Conservation (phyloP, 305 asterid genomes). For the Fraxinus nigra region DNA sequence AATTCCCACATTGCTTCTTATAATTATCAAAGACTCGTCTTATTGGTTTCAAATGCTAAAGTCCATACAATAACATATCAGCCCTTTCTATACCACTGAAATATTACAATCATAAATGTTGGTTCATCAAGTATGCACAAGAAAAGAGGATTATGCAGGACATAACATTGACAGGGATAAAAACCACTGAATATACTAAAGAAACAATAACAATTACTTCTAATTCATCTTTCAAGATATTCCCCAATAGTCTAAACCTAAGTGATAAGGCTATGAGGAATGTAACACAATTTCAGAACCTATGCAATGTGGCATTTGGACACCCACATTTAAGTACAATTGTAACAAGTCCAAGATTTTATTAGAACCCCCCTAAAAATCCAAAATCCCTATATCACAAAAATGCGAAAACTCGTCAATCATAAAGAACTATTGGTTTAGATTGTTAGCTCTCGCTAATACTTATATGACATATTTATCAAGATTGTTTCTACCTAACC, state of each 20-base stretch:
- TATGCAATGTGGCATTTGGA: not conserved
- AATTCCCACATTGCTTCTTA: not conserved
- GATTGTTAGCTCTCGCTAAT: not conserved
- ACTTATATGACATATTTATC: not conserved
- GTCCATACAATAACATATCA: not conserved
- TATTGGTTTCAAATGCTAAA: not conserved
- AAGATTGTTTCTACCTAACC: conserved; percentile 12
- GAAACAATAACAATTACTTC: not conserved
- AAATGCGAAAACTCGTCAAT: not conserved
- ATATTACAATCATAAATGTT: not conserved
- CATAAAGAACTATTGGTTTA: not conserved
- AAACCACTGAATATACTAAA: not conserved
- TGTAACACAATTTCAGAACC: not conserved
- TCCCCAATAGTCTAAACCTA: not conserved
- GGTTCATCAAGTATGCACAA: not conserved
- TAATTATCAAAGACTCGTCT: not conserved
- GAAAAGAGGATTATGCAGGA: not conserved
- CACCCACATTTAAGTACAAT: not conserved
- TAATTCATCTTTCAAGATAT: not conserved
- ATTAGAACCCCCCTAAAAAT: not conserved
- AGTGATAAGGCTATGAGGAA: not conserved
- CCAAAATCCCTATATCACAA: not conserved
- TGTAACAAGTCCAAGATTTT: not conserved
- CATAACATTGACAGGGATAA: not conserved
- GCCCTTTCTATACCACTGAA: not conserved